phyloP scores from a whole-genome alignment of 1,284 basidiomycete species.

The Puccinia novopanici region DNA sequence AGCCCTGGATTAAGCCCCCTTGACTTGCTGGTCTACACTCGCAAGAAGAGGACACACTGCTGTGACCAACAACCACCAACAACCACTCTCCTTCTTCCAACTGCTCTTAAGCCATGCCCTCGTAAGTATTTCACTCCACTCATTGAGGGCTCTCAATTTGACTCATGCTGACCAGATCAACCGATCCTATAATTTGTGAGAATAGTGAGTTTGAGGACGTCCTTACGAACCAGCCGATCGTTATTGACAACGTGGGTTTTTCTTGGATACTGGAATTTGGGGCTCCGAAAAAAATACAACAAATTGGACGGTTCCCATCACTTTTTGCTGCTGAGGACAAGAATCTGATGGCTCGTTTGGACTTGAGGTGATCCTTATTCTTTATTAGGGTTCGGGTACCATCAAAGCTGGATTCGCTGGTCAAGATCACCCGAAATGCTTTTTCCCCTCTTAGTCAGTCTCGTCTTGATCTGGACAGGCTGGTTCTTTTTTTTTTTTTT shows the following conservation, averaged over 20 bases:
- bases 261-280: constrained; percentile 43
- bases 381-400: constrained; percentile 81
- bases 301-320: neutral
- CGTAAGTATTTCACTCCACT: neutral
- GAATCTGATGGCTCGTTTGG: constrained; percentile 14
- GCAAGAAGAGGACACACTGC: neutral
- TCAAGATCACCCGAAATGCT: constrained; percentile 95
- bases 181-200: neutral
- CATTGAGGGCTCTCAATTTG: neutral
- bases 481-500: neutral
- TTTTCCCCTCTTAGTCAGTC: constrained; percentile 94
- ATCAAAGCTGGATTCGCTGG: constrained; percentile 98
- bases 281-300: neutral
- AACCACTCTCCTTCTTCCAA: neutral
- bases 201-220: constrained; percentile 64
- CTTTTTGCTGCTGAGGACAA: neutral
- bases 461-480: constrained; percentile 51
- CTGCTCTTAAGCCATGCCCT: neutral
- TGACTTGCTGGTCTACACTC: no score
- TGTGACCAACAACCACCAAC: neutral
- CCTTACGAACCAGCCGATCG: constrained; percentile 86
- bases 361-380: neutral
- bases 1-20: no score
- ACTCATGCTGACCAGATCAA: neutral
- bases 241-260: constrained; percentile 85